Evolutionary conservation across 495 filamentous ascomycete species (phyloP).

Genomic region (Paragyromitra xinjiangensis): DNA sequence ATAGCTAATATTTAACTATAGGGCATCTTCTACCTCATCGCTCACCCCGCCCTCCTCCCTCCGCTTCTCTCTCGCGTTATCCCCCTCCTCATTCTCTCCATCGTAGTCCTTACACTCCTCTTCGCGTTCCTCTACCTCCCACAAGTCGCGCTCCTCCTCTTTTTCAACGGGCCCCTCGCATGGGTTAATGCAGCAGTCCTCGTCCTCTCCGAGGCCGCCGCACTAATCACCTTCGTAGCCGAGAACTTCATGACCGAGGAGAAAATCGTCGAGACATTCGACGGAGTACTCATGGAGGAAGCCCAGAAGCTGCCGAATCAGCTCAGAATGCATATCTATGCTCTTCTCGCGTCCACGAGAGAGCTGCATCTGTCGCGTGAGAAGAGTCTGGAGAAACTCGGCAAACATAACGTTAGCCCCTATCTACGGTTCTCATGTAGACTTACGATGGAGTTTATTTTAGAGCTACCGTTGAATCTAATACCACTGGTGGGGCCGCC

Average conservation of each 20-base stretch:
- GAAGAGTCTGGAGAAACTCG: constrained; percentile 74
- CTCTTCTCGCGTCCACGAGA: constrained; percentile 75
- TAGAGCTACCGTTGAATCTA: constrained; percentile 89
- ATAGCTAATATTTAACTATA: constrained; percentile 55
- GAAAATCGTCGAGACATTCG: constrained; percentile 88
- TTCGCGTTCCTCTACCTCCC: constrained; percentile 92
- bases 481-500: constrained; percentile 87
- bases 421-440: constrained; percentile 74
- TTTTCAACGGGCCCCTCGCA: constrained; percentile 86
- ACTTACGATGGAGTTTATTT: constrained; percentile 80
- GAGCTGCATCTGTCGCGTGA: constrained; percentile 68
- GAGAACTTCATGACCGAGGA: constrained; percentile 80
- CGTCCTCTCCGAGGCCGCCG: constrained; percentile 81
- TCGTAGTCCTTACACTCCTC: constrained; percentile 76
- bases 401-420: constrained; percentile 74
- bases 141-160: constrained; percentile 78
- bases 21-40: constrained; percentile 81
- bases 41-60: constrained; percentile 70
- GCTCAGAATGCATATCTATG: constrained; percentile 55
- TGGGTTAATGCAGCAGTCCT: constrained; percentile 79
- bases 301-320: constrained; percentile 32
- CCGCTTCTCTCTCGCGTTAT: constrained; percentile 75
- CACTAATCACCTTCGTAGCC: constrained; percentile 76
- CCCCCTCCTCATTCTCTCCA: constrained; percentile 74
- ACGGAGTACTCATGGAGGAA: constrained; percentile 69